Base-by-base conservation (phyloP, 495 filamentous ascomycete genomes). In the Penicillium herquei region DNA sequence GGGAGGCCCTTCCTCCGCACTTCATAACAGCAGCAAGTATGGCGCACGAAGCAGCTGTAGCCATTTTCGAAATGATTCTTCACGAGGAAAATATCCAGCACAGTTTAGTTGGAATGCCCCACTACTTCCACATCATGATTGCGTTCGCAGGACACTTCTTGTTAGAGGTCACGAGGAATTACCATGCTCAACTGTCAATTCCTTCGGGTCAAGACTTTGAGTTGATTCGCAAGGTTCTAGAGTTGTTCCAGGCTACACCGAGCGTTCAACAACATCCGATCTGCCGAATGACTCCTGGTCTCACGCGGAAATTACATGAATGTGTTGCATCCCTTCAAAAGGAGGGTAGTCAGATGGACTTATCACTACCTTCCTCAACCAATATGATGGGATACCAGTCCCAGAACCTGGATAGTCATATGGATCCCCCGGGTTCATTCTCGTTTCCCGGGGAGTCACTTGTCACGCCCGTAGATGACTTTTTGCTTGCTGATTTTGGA, bases 51-150 rank as follows among this genome's bases (percentile, higher is more conserved):
- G 68, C 73, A 0, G 76, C 75, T 6, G 65, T 71, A 0, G 57
- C 71, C 7, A 76, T 76, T 30, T 65, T 78, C 16, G 66, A 74
- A 31, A 66, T 74, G 54, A 65, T 79, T n/a, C 63, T 78, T 0
- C 55, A 65, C 12, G 72, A 78, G 32, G 34, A 52, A 1, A 66
- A 77, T 46, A 66, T 79, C 10, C 68, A 67, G 42, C 54, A 59
- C 14, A 66, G 63, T 14, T 65, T 78, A 1, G 64, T 75, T 14
- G 76, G 74, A 12, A 72, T 76, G 53, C 75, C 76, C 2, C 73
- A 74, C 49, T 79, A 79, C 49, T 71, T 76, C 51, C 71, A 77
- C 52, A 71, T 71, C 42, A 79, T 78, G 75, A 74, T 78, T 47
- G 72, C 75, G 1, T 77, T 76, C 48, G 76, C 76, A 2, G 69